A percentile compares a stretch with the other conserved stretches of the same genome.
phyloP scores from a whole-genome alignment of 2,329 filamentous ascomycete species.

The Periconia sp. region DNA sequence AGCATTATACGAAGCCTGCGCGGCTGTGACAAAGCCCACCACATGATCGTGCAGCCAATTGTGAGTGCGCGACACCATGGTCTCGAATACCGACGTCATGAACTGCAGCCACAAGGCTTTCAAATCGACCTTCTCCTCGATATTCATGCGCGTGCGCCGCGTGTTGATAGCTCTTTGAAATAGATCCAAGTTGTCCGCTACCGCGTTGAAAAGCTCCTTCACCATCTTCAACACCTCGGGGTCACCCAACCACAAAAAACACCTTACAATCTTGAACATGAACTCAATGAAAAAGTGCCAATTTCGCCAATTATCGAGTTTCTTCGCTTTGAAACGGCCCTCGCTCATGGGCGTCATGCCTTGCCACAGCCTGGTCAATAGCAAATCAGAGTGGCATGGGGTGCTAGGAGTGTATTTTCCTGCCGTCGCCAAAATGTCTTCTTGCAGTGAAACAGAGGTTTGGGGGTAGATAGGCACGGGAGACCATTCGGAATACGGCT shows the following conservation, averaged over 20 bases:
- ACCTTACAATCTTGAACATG: background rate
- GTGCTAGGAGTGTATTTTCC: background rate
- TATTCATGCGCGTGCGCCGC: conserved; percentile 1
- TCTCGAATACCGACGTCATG: conserved; percentile 3
- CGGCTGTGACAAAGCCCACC: background rate
- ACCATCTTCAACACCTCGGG: background rate
- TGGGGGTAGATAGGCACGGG: background rate
- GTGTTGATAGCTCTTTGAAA: conserved; percentile 6
- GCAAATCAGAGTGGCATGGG: background rate
- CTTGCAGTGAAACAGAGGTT: background rate
- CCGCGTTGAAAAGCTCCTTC: conserved; percentile 2
- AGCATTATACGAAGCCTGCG: conserved; percentile 3
- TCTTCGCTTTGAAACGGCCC: conserved; percentile 5
- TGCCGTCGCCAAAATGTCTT: background rate
- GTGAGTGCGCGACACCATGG: conserved; percentile 8
- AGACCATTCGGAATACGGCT: conserved; percentile 4
- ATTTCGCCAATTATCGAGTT: conserved; percentile 4
- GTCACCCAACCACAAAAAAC: conserved; percentile 2
- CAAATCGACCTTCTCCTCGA: background rate
- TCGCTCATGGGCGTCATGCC: conserved; percentile 6
- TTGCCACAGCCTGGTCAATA: conserved; percentile 4
- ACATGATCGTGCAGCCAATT: conserved; percentile 2
- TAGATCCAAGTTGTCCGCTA: background rate
- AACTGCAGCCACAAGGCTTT: conserved; percentile 6
- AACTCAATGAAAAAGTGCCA: conserved; percentile 4